Percentiles rank a stretch among this genome's conserved stretches.
These are phyloP conservation scores for Rhizoclosmatium globosum DNA, from an alignment of 192 early-diverging fungal species.

Conservation along the genomic window DNA sequence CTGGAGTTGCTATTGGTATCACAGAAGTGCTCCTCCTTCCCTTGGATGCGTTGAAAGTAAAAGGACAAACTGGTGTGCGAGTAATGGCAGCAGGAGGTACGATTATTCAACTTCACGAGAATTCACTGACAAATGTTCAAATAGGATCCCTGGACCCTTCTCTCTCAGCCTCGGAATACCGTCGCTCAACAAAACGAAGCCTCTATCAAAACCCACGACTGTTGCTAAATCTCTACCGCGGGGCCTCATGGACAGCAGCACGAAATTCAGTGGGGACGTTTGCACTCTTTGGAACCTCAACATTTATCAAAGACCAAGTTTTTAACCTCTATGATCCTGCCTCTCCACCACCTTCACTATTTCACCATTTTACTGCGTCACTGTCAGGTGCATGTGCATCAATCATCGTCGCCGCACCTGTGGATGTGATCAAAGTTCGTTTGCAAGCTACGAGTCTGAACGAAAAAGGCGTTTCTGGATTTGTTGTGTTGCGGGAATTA, in stretches of 20 bases:
- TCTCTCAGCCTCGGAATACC: neutral
- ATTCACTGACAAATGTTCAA: neutral
- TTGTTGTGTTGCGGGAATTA: conserved; percentile 78
- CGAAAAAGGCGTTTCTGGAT: conserved; percentile 75
- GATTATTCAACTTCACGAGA: neutral
- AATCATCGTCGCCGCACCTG: conserved; percentile 87
- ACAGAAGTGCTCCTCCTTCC: conserved; percentile 91
- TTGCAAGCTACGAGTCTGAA: conserved; percentile 90
- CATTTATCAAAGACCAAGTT: conserved; percentile 86
- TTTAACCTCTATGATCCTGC: conserved; percentile 75
- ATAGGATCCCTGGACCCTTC: neutral
- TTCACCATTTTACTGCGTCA: conserved; percentile 89
- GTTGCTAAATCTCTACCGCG: conserved; percentile 48
- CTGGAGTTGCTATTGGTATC: conserved; percentile 79
- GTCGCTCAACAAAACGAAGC: neutral
- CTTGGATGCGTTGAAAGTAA: conserved; percentile 92
- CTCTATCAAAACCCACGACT: conserved; percentile 21
- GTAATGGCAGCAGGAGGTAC: neutral
- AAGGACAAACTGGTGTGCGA: conserved; percentile 83
- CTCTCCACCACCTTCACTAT: conserved; percentile 70
- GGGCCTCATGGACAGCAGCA: conserved; percentile 87
- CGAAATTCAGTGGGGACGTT: conserved; percentile 92
- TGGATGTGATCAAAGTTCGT: conserved; percentile 95
- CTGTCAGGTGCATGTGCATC: conserved; percentile 87
- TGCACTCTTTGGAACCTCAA: conserved; percentile 89